Evolutionary conservation across 2,329 filamentous ascomycete species (phyloP).

Genomic region (Alternaria atra): DNA sequence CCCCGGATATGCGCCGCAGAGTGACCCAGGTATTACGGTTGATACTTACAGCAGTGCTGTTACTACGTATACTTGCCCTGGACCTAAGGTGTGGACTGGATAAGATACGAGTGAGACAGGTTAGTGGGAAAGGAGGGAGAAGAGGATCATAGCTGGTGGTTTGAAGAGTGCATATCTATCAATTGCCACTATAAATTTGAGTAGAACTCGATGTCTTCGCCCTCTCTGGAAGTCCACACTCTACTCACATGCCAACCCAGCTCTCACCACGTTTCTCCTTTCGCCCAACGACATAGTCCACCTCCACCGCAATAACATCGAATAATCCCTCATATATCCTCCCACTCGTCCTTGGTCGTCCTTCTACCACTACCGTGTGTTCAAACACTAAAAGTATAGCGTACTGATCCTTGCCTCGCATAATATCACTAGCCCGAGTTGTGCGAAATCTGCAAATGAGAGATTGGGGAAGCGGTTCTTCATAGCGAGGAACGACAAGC

Average conservation of each 20-base stretch:
- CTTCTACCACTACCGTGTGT: background rate
- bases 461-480: background rate
- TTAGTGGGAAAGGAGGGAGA: background rate
- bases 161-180: background rate
- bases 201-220: background rate
- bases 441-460: background rate
- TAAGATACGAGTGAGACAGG: slow-evolving; percentile 26
- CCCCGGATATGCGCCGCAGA: slow-evolving; percentile 53
- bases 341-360: background rate
- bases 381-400: background rate
- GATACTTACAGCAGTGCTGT: slow-evolving; percentile 59
- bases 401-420: background rate
- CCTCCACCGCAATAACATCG: background rate
- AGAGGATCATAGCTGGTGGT: background rate
- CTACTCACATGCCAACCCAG: background rate
- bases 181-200: background rate
- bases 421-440: background rate
- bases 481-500: background rate
- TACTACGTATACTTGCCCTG: slow-evolving; percentile 60
- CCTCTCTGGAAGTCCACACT: background rate
- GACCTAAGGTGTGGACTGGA: slow-evolving; percentile 61
- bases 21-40: slow-evolving; percentile 61
- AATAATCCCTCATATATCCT: background rate
- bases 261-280: background rate
- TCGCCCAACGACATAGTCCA: background rate